A percentile compares a stretch with the other conserved stretches of the same genome.
Conservation (phyloP, 208 protist species). For the Trypanosoma congolense region DNA sequence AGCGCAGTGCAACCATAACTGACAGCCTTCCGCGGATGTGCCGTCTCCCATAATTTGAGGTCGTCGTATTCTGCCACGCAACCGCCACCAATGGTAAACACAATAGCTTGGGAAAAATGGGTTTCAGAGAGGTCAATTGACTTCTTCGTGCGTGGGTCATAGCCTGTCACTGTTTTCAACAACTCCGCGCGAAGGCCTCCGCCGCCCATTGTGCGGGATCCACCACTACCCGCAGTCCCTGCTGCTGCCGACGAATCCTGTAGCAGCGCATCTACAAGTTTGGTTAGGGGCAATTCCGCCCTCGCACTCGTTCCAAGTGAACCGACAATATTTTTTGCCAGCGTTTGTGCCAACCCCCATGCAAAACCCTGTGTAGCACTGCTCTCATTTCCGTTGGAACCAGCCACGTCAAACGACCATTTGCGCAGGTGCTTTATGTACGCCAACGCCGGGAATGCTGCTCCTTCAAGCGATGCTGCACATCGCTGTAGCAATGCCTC, state of each 20-base stretch:
- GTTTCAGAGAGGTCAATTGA: slow-evolving; percentile 47
- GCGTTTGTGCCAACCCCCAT: slow-evolving; percentile 83
- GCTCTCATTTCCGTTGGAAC: slow-evolving; percentile 7
- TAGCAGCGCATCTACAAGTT: slow-evolving; percentile 80
- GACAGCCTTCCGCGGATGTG: slow-evolving; percentile 66
- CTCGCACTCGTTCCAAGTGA: slow-evolving; percentile 57
- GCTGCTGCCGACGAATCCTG: slow-evolving; percentile 38
- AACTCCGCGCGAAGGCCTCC: slow-evolving; percentile 20
- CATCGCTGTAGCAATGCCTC: slow-evolving; percentile 28
- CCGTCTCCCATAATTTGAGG: slow-evolving; percentile 78
- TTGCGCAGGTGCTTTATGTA: slow-evolving; percentile 79
- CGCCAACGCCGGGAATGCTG: slow-evolving; percentile 55
- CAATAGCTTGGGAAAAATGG: slow-evolving; percentile 83
- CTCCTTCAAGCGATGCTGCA: slow-evolving; percentile 4
- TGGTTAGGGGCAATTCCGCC: slow-evolving; percentile 76
- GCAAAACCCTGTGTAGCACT: slow-evolving; percentile 49
- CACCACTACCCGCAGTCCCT: slow-evolving; percentile 5
- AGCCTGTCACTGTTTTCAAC: slow-evolving; percentile 59
- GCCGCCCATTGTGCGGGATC: slow-evolving; percentile 10
- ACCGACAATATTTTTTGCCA: slow-evolving; percentile 75
- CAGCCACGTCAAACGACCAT: slow-evolving; percentile 40
- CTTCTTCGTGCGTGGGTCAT: slow-evolving; percentile 70
- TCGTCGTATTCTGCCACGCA: slow-evolving; percentile 87
- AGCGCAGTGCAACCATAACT: slow-evolving; percentile 85
- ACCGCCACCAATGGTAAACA: slow-evolving; percentile 83